phyloP scores from a whole-genome alignment of 2,329 filamentous ascomycete genomes.

The Apiospora koreana region DNA sequence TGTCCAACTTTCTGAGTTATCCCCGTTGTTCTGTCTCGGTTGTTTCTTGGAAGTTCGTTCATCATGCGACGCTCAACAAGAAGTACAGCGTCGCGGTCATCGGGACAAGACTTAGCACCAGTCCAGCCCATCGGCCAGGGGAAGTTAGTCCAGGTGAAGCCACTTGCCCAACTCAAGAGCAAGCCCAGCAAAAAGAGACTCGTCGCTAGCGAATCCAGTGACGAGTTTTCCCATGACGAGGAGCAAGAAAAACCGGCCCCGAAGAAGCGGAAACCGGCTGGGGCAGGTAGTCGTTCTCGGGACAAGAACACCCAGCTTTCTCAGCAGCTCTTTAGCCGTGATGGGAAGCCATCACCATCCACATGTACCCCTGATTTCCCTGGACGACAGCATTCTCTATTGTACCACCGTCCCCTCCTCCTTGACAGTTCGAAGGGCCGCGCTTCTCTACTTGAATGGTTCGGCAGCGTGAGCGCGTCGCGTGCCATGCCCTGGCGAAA shows the following conservation, averaged over 20 bases:
- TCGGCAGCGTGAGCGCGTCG: slow-evolving; percentile 45
- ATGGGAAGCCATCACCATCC: neutral
- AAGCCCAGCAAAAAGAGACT: neutral
- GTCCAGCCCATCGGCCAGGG: too few species aligned
- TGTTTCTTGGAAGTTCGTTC: neutral
- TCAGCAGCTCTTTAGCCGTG: slow-evolving; percentile 24
- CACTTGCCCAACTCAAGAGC: neutral
- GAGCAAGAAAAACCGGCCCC: neutral
- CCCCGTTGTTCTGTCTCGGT: neutral
- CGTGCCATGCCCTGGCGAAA: slow-evolving; percentile 64
- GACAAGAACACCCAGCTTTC: slow-evolving; percentile 19
- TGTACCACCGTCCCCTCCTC: slow-evolving; percentile 53
- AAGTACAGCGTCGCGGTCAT: slow-evolving; percentile 13
- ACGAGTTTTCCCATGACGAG: neutral
- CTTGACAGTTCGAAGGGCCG: slow-evolving; percentile 40
- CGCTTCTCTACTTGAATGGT: slow-evolving; percentile 50
- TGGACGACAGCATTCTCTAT: slow-evolving; percentile 35
- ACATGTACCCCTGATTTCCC: slow-evolving; percentile 24
- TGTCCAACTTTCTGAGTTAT: neutral
- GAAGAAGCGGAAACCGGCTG: slow-evolving; percentile 5
- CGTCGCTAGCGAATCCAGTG: neutral
- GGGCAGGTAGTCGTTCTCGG: neutral
- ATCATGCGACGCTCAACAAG: slow-evolving; percentile 31
- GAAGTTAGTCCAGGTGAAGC: neutral
- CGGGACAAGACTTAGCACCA: neutral